Conservation (phyloP, 2,329 filamentous ascomycete genomes). For the Tolypocladium guangdongense region DNA sequence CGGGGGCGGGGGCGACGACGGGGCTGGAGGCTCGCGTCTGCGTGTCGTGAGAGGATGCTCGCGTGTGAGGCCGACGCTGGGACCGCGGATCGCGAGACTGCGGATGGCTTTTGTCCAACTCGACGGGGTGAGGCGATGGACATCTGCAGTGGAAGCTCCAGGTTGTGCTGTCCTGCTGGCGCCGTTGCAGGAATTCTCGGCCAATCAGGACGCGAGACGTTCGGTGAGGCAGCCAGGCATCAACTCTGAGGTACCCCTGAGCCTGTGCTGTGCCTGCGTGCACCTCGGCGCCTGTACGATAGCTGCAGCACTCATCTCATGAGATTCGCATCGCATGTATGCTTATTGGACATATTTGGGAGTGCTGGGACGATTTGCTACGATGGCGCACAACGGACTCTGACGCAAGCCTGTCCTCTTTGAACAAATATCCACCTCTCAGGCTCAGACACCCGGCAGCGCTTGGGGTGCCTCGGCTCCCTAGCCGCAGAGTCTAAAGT, state of each 20-base stretch:
- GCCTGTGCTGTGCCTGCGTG: background rate
- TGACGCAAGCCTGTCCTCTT: background rate
- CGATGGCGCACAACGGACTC: background rate
- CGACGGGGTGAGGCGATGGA: background rate
- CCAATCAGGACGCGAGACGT: slow-evolving; percentile 16
- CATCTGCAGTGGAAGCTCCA: background rate
- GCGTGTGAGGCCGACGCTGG: background rate
- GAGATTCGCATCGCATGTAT: background rate
- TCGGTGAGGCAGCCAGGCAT: slow-evolving; percentile 27
- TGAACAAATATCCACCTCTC: background rate
- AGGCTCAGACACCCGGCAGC: background rate
- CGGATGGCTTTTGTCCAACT: slow-evolving; percentile 1
- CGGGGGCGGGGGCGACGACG: slow-evolving; percentile 3
- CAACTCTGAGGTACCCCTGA: slow-evolving; percentile 11
- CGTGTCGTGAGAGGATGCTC: background rate
- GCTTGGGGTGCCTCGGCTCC: background rate
- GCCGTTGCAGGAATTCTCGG: slow-evolving; percentile 5
- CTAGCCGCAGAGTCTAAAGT: background rate
- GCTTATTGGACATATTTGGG: background rate
- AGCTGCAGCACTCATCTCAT: no score
- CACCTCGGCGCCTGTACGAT: background rate
- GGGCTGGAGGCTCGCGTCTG: slow-evolving; percentile 4
- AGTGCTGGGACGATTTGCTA: background rate
- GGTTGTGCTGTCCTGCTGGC: background rate
- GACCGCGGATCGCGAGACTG: background rate